Base-by-base conservation (phyloP, 176 grass and related monocot species). In the Oryza punctata region DNA sequence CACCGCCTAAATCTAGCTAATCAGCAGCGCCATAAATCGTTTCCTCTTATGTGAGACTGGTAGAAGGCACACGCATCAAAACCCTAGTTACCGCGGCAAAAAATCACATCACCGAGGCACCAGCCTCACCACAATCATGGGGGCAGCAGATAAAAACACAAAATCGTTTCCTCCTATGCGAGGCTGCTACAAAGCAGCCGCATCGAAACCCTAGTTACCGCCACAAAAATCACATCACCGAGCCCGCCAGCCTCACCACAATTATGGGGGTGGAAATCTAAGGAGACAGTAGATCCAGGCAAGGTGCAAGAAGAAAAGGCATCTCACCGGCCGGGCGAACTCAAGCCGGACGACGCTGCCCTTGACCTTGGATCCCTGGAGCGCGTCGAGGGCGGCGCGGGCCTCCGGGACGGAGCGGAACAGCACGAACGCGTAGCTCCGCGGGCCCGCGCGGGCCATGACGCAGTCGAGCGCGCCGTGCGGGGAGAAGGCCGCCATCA, bases 371-470 rank as follows among this genome's bases (percentile, higher is more conserved):
- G 70, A 65, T 4, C 93, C 93, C 10, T 88, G 81, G 45, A 91
- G 88, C 11, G 91, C 87, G 11, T 73, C 76, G 68, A 92, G 80
- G 45, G 96, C 89, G 9, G 83, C 75, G 70, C 88, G 90, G 33
- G 93, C 93, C 57, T 86, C 75, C 2, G 79, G 65, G 0, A 78
- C 70, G 75, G 45, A 27, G 49, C 87, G 96, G 84, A 96, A 98
- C n/a, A 95, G 87, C 32, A 91, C 63, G 80, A 98, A 98, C 12
- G 96, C 72, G 85, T 98, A 96, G 83, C 85, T 88, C 52, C 96
- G 89, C 30, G 87, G 67, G 12, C 88, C 89, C 16, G 88, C 78
- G 24, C 83, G 87, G 21, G 81, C 86, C 23, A 89, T 69, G 63
- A 75, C 70, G 83, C 87, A 98, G 85, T 98, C 93, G 54, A 98